A percentile compares a stretch with the other conserved stretches of the same genome.
Conservation (phyloP, 768 basidiomycete genomes). For the Trametes cingulata region DNA sequence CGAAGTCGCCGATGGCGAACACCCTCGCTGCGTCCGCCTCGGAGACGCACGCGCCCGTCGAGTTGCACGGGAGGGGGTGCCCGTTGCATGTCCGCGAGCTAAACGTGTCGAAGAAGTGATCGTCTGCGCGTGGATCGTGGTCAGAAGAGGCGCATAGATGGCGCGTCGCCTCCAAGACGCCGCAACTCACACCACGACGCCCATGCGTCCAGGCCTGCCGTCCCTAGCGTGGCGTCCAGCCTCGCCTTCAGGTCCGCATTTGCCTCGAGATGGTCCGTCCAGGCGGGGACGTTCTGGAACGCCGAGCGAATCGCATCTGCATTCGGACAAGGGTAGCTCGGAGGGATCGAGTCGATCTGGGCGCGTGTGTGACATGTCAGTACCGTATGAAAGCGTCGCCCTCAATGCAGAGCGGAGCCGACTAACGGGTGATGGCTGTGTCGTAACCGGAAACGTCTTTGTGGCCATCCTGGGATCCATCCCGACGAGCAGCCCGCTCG, state of each 20-base stretch:
- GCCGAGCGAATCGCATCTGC: slow-evolving; percentile 42
- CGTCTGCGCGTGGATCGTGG: slow-evolving; percentile 32
- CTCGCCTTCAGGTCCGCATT: slow-evolving; percentile 40
- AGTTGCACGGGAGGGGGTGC: slow-evolving; percentile 47
- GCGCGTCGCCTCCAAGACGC: not conserved
- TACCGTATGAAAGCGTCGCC: too few species aligned
- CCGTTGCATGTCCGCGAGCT: slow-evolving; percentile 48
- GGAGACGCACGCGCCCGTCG: slow-evolving; percentile 42
- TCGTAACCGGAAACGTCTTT: slow-evolving; percentile 33
- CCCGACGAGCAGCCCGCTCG: slow-evolving; percentile 45
- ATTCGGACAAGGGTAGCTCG: slow-evolving; percentile 45
- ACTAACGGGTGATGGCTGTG: slow-evolving; percentile 44
- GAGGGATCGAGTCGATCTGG: slow-evolving; percentile 51
- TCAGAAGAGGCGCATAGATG: not conserved
- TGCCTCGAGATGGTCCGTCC: slow-evolving; percentile 45
- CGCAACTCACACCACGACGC: slow-evolving; percentile 46
- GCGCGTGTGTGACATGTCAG: not conserved
- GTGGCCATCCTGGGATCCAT: slow-evolving; percentile 40
- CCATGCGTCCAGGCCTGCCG: slow-evolving; percentile 42
- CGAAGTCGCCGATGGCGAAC: slow-evolving; percentile 40
- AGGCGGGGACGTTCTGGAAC: slow-evolving; percentile 46
- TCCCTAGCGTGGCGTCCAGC: slow-evolving; percentile 43
- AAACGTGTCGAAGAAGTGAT: slow-evolving; percentile 56
- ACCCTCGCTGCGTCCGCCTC: slow-evolving; percentile 39
- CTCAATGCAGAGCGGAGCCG: not conserved